phyloP scores from a whole-genome alignment of 164 flowering plant species.

The Cinnamomum chago region DNA sequence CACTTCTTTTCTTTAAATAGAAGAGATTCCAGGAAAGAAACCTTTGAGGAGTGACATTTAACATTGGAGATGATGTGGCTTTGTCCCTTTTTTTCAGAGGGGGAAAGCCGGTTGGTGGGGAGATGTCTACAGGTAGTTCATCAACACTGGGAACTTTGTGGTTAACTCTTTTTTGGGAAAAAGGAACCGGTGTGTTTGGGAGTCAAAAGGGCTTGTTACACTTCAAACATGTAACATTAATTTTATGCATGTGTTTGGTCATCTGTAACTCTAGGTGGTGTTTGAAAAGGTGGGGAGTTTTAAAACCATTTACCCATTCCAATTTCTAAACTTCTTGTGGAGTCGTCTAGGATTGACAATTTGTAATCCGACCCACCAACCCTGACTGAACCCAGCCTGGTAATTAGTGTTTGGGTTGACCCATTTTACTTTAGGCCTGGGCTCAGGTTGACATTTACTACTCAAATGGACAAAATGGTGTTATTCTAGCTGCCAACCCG shows the following conservation, averaged over 20 bases:
- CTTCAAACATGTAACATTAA: neutral
- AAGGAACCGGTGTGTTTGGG: neutral
- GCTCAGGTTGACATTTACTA: too few species aligned
- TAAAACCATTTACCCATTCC: neutral
- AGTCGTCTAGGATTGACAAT: too few species aligned
- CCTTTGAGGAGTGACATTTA: constrained; percentile 15
- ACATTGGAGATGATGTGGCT: constrained; percentile 20
- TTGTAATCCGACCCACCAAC: too few species aligned
- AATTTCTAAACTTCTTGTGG: too few species aligned
- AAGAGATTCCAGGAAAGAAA: constrained; percentile 13
- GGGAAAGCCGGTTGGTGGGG: constrained; percentile 6
- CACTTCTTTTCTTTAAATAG: neutral
- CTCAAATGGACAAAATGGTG: too few species aligned
- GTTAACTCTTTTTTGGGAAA: constrained; percentile 23
- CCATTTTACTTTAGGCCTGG: too few species aligned
- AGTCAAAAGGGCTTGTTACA: constrained; percentile 3
- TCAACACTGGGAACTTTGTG: constrained; percentile 14
- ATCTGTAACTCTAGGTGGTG: neutral
- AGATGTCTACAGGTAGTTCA: constrained; percentile 37
- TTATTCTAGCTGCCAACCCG: too few species aligned
- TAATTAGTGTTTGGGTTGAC: too few species aligned
- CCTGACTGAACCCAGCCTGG: too few species aligned
- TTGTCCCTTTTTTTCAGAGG: constrained; percentile 21
- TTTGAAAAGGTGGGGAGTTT: neutral
- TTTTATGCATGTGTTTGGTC: neutral